Conservation (phyloP, 306 rosid genomes). For the Ceratonia siliqua region DNA sequence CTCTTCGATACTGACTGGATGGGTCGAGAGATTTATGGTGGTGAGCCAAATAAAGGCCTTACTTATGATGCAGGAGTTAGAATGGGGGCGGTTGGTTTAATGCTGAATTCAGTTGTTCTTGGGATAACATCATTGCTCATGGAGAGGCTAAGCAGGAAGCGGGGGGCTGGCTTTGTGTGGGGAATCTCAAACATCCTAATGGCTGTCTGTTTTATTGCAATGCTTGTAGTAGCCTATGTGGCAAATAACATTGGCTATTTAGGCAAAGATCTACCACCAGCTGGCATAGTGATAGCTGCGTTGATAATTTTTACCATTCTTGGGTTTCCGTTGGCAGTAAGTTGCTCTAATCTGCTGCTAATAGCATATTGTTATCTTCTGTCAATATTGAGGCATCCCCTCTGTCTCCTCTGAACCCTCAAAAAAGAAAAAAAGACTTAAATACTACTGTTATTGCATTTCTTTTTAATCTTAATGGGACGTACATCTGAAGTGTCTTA, state of each 20-base stretch:
- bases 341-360: conserved; percentile 40
- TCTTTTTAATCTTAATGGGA: background rate
- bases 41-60: conserved; percentile 83
- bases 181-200: conserved; percentile 79
- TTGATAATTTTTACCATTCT: conserved; percentile 70
- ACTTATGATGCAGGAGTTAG: conserved; percentile 77
- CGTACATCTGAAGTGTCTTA: background rate
- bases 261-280: conserved; percentile 64
- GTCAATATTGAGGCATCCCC: conserved; percentile 2
- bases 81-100: conserved; percentile 91
- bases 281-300: conserved; percentile 74
- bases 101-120: conserved; percentile 90
- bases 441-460: conserved; percentile 16
- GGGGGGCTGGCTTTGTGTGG: conserved; percentile 94
- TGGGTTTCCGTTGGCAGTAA: conserved; percentile 88
- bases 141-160: conserved; percentile 88
- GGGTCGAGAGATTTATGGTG: conserved; percentile 98
- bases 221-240: conserved; percentile 72
- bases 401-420: conserved; percentile 4
- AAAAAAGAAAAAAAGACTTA: background rate
- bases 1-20: conserved; percentile 98
- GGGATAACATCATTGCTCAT: conserved; percentile 85
- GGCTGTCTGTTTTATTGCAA: conserved; percentile 75
- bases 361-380: conserved; percentile 22
- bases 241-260: conserved; percentile 55